Base-by-base conservation (phyloP, 2,329 filamentous ascomycete species). In the Pseudogymnoascus destructans region DNA sequence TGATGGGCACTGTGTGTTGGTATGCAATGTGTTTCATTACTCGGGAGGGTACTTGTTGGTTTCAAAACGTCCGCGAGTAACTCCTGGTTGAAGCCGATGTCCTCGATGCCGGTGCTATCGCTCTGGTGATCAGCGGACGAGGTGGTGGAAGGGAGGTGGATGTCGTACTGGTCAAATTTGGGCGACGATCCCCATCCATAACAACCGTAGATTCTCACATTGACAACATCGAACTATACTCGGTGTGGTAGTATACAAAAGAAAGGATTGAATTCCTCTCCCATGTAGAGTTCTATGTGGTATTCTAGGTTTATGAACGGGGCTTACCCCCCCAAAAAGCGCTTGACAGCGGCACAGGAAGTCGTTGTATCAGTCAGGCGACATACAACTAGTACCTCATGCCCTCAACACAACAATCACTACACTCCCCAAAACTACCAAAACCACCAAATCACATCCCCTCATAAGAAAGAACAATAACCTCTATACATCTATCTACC, bases 401-500 rank as follows among this genome's bases (percentile, higher is more conserved):
- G 5, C 19, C 40, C 11, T 21, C 17, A 11, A 21, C 4, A 27
- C 42, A 25, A 49, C 13, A 15, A 46, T 27, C 23, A 49, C 42
- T 9, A 49, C 23, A 52, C n/a, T n/a, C n/a, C n/a, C n/a, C n/a
- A n/a, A n/a, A 25, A 25, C 21, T 11, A n/a, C 13, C 21, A 15
- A 10, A 10, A 15, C 42, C 40, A 52, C 9, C 25, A 27, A 11
- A 27, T 52, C 15, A 17, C 23, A 52, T 17, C 17, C 4, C 10
- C 27, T n/a, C n/a, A 23, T 19, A 23, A 52, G 23, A 17, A 17
- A 52, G 4, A 27, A 30, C 11, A 40, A 52, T 27, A 52, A 7
- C 42, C 23, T 52, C 42, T 52, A 52, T 30, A 52, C 42, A 52
- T 52, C 42, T 52, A 52, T 52, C 42, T 49, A 30, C 25, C 23